These are phyloP conservation scores for Ganoderma lucidum DNA, from an alignment of 1,284 basidiomycete genomes.

Conservation along the genomic window DNA sequence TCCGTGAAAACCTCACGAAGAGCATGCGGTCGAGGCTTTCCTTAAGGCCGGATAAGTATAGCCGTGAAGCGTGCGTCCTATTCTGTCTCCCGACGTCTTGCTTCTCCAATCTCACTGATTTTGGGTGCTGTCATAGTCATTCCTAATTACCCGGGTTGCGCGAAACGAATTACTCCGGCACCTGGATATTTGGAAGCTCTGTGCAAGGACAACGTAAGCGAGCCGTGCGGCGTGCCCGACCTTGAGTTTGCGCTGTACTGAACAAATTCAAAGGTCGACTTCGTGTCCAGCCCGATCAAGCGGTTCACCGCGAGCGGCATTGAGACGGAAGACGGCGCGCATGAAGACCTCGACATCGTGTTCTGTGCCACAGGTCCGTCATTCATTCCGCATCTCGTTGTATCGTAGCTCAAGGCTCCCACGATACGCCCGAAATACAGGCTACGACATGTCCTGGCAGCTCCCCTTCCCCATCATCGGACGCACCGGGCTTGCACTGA, in stretches of 20 bases:
- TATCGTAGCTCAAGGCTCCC: too few relatives aligned
- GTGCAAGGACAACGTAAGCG: conserved; percentile 60
- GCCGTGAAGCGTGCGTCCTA: conserved; percentile 56
- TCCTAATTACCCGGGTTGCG: conserved; percentile 65
- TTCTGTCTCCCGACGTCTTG: not conserved
- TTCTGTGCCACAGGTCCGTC: conserved; percentile 36
- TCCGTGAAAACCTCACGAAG: conserved; percentile 49
- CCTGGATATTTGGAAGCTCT: conserved; percentile 72
- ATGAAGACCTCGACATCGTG: conserved; percentile 64
- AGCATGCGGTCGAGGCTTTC: conserved; percentile 59
- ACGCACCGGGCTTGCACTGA: conserved; percentile 54
- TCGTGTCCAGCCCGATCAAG: conserved; percentile 59
- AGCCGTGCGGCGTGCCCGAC: not conserved
- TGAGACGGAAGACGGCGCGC: conserved; percentile 59
- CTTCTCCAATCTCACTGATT: not conserved
- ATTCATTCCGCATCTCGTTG: too few relatives aligned
- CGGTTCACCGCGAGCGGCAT: conserved; percentile 61
- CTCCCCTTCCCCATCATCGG: conserved; percentile 62
- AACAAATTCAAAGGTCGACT: conserved; percentile 52
- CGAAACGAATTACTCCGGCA: conserved; percentile 63
- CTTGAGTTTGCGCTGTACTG: not conserved
- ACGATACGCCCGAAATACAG: conserved; percentile 26
- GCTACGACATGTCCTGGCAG: conserved; percentile 62
- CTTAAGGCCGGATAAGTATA: conserved; percentile 60
- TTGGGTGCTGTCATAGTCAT: conserved; percentile 49